Conservation (phyloP, 1,284 basidiomycete species). For the Xerocomus nothofagi region DNA sequence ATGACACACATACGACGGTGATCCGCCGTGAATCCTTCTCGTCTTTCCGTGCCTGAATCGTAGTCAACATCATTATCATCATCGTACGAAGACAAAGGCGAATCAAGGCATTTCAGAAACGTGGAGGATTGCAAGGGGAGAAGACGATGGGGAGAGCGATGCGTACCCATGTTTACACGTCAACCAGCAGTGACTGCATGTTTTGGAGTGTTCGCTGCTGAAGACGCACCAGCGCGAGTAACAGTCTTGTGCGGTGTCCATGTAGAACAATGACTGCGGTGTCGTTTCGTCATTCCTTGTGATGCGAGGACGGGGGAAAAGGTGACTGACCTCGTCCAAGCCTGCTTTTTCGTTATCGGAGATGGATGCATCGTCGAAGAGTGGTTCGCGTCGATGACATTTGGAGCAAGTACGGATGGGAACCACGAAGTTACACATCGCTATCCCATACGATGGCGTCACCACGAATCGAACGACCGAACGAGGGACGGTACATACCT, state of each 20-base stretch:
- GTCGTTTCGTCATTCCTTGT: background rate
- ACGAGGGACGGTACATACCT: slow-evolving; percentile 4
- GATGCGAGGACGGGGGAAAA: too few relatives aligned
- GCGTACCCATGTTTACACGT: slow-evolving; percentile 30
- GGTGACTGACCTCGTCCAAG: slow-evolving; percentile 18
- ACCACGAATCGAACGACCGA: background rate
- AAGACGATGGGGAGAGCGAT: background rate
- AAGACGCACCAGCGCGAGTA: slow-evolving; percentile 32
- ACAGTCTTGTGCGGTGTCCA: slow-evolving; percentile 34
- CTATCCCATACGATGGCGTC: background rate
- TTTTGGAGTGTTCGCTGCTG: slow-evolving; percentile 29
- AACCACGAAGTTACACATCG: slow-evolving; percentile 32
- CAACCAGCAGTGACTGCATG: slow-evolving; percentile 26
- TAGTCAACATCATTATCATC: background rate
- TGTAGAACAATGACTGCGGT: slow-evolving; percentile 21
- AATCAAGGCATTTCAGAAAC: background rate
- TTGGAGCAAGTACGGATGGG: slow-evolving; percentile 33
- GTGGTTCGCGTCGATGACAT: slow-evolving; percentile 25
- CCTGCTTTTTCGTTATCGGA: slow-evolving; percentile 19
- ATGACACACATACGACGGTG: slow-evolving; percentile 30
- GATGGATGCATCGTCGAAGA: slow-evolving; percentile 18
- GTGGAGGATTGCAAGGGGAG: background rate
- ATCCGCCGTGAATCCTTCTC: slow-evolving; percentile 29
- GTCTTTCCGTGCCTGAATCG: slow-evolving; percentile 26
- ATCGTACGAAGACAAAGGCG: too few relatives aligned